Evolutionary conservation across 495 filamentous ascomycete genomes (phyloP).

Genomic region (Cercophora sp.): DNA sequence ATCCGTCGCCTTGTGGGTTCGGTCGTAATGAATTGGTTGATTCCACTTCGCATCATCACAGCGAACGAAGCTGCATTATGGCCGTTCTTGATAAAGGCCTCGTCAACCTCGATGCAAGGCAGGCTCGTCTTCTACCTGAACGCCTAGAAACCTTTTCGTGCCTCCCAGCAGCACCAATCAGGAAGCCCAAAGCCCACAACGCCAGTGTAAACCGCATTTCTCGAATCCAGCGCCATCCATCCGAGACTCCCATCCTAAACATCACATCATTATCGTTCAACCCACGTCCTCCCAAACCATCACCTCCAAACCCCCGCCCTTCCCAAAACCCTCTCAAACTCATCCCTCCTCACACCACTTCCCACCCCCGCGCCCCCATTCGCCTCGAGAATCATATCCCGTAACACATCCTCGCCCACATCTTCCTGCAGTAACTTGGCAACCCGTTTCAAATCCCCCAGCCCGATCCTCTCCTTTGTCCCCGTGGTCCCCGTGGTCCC

Average conservation of each 20-base stretch:
- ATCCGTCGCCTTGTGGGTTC: no score
- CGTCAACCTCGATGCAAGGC: not conserved
- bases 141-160: not conserved
- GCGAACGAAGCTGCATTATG: no score
- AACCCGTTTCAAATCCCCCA: conserved; percentile 71
- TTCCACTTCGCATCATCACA: no score
- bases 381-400: conserved; percentile 91
- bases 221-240: not conserved
- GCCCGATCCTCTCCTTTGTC: conserved; percentile 54
- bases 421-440: conserved; percentile 80
- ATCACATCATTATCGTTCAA: no score
- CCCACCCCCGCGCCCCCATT: conserved; percentile 72
- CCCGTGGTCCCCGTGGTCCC: conserved; percentile 29
- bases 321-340: conserved; percentile 83
- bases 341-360: conserved; percentile 67
- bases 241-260: not conserved
- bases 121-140: not conserved
- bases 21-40: no score
- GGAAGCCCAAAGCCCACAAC: no score
- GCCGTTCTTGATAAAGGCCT: no score
- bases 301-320: conserved; percentile 74
- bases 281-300: conserved; percentile 9
- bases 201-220: not conserved
- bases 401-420: conserved; percentile 72
- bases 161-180: no score